Percentiles rank a stretch among this genome's conserved stretches.
These are phyloP conservation scores for Zygosaccharomyces rouxii DNA, from an alignment of 805 yeast species.

Conservation along the genomic window DNA sequence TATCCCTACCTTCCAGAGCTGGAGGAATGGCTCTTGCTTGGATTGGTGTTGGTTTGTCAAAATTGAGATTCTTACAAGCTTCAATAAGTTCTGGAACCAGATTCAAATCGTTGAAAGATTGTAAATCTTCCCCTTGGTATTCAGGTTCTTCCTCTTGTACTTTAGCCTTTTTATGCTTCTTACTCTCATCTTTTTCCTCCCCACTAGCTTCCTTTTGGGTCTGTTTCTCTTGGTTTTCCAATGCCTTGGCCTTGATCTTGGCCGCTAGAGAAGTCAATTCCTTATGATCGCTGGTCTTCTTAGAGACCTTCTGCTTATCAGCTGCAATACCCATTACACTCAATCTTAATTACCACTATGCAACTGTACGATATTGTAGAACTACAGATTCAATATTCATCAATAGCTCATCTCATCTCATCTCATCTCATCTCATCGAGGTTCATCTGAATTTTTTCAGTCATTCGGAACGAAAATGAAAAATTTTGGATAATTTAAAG, in stretches of 20 bases:
- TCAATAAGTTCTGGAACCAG: conserved; percentile 75
- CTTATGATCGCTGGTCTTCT: conserved; percentile 13
- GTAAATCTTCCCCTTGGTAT: conserved; percentile 25
- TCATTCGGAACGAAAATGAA: conserved; percentile 12
- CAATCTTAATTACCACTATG: neutral
- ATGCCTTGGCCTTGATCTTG: conserved; percentile 45
- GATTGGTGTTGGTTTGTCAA: conserved; percentile 84
- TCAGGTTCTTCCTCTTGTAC: conserved; percentile 14
- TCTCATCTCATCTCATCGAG: neutral
- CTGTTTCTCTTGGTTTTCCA: conserved; percentile 29
- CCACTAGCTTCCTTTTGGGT: conserved; percentile 7
- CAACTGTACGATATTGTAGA: neutral
- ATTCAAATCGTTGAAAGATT: conserved; percentile 52
- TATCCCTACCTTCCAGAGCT: conserved; percentile 85
- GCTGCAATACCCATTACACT: conserved; percentile 5
- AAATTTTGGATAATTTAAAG: conserved; percentile 12
- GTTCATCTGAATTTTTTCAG: conserved; percentile 12
- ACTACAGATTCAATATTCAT: neutral
- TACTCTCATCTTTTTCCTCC: conserved; percentile 7
- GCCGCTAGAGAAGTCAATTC: conserved; percentile 49
- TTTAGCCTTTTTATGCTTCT: conserved; percentile 9
- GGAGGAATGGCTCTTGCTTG: conserved; percentile 89
- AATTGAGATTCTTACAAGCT: conserved; percentile 72
- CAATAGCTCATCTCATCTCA: conserved; percentile 20
- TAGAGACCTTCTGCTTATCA: conserved; percentile 5